These are phyloP conservation scores for Usnea hakonensis DNA, from an alignment of 495 filamentous ascomycete genomes.

Conservation along the genomic window DNA sequence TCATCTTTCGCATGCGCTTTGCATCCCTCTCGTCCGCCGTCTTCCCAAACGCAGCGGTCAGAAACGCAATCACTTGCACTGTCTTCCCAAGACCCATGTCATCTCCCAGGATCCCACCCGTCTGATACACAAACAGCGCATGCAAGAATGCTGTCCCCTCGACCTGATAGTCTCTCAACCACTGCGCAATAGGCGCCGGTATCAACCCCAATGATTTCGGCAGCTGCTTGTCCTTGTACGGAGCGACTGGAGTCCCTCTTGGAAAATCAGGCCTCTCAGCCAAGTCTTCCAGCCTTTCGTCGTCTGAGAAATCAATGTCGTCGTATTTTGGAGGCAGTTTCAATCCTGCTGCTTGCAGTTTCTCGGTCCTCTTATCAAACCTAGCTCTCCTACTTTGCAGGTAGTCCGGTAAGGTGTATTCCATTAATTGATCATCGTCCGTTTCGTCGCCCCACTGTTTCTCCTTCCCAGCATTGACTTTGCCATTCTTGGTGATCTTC, in stretches of 20 bases:
- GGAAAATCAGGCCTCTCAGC: constrained; percentile 66
- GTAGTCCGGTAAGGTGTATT: constrained; percentile 51
- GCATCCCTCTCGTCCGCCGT: constrained; percentile 82
- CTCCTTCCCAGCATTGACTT: constrained; percentile 26
- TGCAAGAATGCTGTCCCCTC: constrained; percentile 82
- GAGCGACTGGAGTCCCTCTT: constrained; percentile 49
- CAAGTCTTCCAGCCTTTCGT: constrained; percentile 56
- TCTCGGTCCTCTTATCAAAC: constrained; percentile 48
- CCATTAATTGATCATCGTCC: constrained; percentile 52
- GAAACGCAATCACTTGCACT: constrained; percentile 90
- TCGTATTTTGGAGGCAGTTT: constrained; percentile 73
- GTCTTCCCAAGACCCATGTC: constrained; percentile 99
- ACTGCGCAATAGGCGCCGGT: constrained; percentile 86
- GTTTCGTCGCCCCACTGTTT: constrained; percentile 40
- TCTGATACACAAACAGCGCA: constrained; percentile 83
- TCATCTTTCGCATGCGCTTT: constrained; percentile 88
- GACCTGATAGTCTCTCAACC: constrained; percentile 86
- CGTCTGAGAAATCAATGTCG: constrained; percentile 79
- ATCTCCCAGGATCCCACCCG: constrained; percentile 83
- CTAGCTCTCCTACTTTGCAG: constrained; percentile 43
- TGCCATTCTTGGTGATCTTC: constrained; percentile 11
- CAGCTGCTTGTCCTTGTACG: constrained; percentile 69
- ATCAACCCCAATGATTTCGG: constrained; percentile 73
- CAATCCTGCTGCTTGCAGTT: constrained; percentile 58
- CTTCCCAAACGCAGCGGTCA: constrained; percentile 90